phyloP scores from a whole-genome alignment of 2,329 filamentous ascomycete genomes.

The Paecilomyces variotii region DNA sequence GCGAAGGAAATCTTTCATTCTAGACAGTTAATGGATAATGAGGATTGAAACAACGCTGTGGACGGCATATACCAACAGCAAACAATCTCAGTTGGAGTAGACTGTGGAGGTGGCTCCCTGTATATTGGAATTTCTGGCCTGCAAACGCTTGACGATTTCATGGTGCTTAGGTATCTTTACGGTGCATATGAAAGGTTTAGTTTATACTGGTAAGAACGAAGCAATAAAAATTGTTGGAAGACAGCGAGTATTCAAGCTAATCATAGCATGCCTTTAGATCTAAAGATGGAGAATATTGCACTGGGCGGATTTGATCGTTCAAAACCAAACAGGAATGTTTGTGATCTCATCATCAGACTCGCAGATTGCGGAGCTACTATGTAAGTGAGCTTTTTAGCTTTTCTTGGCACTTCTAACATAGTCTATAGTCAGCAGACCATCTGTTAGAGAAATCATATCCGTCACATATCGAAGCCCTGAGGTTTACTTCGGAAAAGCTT shows the following conservation, averaged over 20 bases:
- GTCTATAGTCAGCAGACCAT: constrained; percentile 9
- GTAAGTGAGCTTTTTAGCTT: constrained; percentile 4
- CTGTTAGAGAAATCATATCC: constrained; percentile 7
- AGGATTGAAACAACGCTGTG: no score
- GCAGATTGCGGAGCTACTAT: constrained; percentile 10
- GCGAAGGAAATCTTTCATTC: no score
- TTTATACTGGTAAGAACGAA: constrained; percentile 1
- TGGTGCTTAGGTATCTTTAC: no score
- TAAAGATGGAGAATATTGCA: constrained; percentile 13
- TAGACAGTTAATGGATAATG: no score
- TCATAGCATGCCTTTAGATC: constrained; percentile 2
- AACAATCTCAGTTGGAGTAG: no score
- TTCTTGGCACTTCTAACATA: constrained; percentile 1
- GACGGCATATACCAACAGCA: no score
- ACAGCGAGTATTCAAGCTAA: background rate
- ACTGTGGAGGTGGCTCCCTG: no score
- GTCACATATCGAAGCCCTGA: constrained; percentile 11
- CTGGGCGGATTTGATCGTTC: constrained; percentile 6
- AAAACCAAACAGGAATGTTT: constrained; percentile 9
- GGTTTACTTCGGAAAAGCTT: constrained; percentile 10
- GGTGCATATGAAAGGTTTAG: constrained; percentile 10
- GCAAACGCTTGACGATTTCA: no score
- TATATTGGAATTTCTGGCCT: no score
- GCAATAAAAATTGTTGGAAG: background rate
- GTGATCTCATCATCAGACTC: constrained; percentile 9